Conservation (phyloP, 2,329 filamentous ascomycete genomes). For the Pseudodiploospora longispora region DNA sequence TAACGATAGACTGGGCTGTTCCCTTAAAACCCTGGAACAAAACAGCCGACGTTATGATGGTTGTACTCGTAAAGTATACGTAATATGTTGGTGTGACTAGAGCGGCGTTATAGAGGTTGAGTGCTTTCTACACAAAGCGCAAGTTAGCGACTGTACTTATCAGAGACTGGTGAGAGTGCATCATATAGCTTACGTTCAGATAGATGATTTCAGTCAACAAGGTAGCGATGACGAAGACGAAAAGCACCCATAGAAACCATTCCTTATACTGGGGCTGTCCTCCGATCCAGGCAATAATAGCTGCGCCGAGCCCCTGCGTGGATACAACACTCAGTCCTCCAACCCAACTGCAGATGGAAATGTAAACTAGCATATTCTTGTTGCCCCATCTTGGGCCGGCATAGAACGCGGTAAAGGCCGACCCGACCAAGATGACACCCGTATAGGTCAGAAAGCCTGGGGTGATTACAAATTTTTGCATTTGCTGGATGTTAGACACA, state of each 20-base stretch:
- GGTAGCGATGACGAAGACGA: conserved; percentile 86
- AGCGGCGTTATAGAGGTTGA: conserved; percentile 94
- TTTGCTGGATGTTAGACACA: conserved; percentile 80
- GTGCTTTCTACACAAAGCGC: conserved; percentile 70
- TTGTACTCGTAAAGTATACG: conserved; percentile 93
- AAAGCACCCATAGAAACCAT: conserved; percentile 89
- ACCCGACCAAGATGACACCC: conserved; percentile 72
- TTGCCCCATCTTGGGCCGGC: conserved; percentile 84
- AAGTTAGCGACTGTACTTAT: conserved; percentile 14
- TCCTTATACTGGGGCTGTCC: conserved; percentile 88
- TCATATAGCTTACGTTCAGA: conserved; percentile 65
- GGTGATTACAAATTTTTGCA: conserved; percentile 78
- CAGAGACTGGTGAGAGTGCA: not conserved
- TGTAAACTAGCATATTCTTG: conserved; percentile 95
- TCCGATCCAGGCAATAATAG: conserved; percentile 77
- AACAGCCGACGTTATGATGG: conserved; percentile 87
- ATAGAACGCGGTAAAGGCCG: conserved; percentile 65
- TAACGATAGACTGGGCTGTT: conserved; percentile 68
- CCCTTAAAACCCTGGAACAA: conserved; percentile 93
- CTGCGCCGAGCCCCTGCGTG: conserved; percentile 85
- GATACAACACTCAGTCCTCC: conserved; percentile 91
- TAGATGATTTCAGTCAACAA: conserved; percentile 90
- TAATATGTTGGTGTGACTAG: conserved; percentile 98
- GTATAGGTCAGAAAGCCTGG: conserved; percentile 82
- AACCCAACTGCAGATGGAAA: conserved; percentile 91